Conservation (phyloP, 2,329 filamentous ascomycete genomes). For the Chaetomium sp. region DNA sequence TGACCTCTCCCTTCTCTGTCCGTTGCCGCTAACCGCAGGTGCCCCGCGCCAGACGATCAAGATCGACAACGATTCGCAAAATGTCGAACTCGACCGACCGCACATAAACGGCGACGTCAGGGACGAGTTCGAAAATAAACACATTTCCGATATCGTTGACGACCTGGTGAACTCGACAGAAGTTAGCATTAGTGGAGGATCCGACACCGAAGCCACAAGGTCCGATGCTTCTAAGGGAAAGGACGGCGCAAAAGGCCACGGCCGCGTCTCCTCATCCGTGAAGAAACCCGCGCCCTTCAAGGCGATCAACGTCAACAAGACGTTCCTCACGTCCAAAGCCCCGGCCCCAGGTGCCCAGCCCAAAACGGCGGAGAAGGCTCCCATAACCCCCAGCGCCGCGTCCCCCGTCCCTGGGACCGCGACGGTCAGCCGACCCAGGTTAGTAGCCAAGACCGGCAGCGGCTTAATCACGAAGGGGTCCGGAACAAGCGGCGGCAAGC, state of each 20-base stretch:
- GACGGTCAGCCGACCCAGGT: conserved; percentile 62
- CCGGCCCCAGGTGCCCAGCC: conserved; percentile 47
- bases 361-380: conserved; percentile 56
- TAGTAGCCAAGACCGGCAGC: conserved; percentile 74
- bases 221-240: conserved; percentile 57
- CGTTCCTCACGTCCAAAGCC: conserved; percentile 74
- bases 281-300: conserved; percentile 83
- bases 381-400: conserved; percentile 46
- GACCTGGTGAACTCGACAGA: conserved; percentile 63
- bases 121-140: conserved; percentile 60
- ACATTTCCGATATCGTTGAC: conserved; percentile 59
- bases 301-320: conserved; percentile 82
- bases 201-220: conserved; percentile 73
- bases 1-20: conserved; percentile 15
- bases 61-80: conserved; percentile 46
- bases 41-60: conserved; percentile 38
- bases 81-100: conserved; percentile 51
- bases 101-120: conserved; percentile 54
- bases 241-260: conserved; percentile 60
- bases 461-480: conserved; percentile 51
- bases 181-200: conserved; percentile 71
- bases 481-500: conserved; percentile 59
- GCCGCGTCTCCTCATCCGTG: conserved; percentile 59
- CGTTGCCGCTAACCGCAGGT: conserved; percentile 36
- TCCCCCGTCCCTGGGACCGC: conserved; percentile 50